These are phyloP conservation scores for Pseudofabraea citricarpa DNA, from an alignment of 2,329 filamentous ascomycete species.

Conservation along the genomic window DNA sequence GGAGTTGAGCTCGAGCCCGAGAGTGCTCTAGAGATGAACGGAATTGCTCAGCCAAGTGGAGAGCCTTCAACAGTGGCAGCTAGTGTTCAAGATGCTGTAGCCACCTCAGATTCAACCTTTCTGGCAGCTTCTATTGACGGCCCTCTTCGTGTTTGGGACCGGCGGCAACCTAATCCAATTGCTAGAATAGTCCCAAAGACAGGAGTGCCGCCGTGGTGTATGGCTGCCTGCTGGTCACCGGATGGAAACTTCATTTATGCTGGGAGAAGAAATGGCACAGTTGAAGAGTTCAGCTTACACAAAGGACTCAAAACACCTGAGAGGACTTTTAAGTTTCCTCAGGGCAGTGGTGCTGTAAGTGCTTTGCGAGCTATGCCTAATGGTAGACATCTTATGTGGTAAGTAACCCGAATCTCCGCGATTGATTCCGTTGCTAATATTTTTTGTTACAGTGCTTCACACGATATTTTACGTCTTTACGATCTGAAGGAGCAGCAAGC, in stretches of 20 bases:
- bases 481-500: constrained; percentile 66
- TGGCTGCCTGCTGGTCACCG: constrained; percentile 93
- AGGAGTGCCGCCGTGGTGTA: constrained; percentile 90
- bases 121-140: constrained; percentile 86
- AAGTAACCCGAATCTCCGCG: constrained; percentile 26
- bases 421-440: too few species aligned
- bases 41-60: constrained; percentile 7
- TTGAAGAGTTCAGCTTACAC: constrained; percentile 90
- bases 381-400: constrained; percentile 85
- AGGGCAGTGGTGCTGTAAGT: constrained; percentile 84
- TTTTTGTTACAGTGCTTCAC: constrained; percentile 71
- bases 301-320: constrained; percentile 72
- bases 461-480: constrained; percentile 91
- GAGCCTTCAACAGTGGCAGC: constrained; percentile 15
- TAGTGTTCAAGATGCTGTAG: constrained; percentile 45
- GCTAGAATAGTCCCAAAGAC: constrained; percentile 72
- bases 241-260: constrained; percentile 95
- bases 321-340: constrained; percentile 80
- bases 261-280: constrained; percentile 81
- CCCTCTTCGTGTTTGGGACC: constrained; percentile 88
- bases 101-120: constrained; percentile 73
- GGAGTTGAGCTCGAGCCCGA: background rate
- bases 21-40: constrained; percentile 10
- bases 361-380: constrained; percentile 89
- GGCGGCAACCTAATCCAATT: constrained; percentile 68